Evolutionary conservation across 805 yeast species (phyloP).

Genomic region (Trichomonascus vanleenenianus): DNA sequence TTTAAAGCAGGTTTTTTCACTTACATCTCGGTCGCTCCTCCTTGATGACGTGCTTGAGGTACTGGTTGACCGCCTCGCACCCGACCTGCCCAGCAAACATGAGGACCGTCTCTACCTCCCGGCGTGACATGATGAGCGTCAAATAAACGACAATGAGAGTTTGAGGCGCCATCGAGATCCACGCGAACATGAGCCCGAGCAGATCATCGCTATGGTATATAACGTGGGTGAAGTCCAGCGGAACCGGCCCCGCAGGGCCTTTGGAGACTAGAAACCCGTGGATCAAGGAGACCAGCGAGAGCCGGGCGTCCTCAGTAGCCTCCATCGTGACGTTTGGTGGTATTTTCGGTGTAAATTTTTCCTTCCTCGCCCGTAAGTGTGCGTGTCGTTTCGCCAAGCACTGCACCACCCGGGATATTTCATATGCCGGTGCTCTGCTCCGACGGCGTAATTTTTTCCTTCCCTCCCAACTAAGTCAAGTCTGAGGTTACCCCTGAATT

Average conservation of each 20-base stretch:
- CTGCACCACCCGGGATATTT: too few species aligned
- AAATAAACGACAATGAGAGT: constrained; percentile 68
- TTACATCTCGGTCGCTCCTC: constrained; percentile 60
- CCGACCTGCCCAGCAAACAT: constrained; percentile 79
- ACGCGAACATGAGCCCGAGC: constrained; percentile 54
- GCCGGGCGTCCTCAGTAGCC: too few species aligned
- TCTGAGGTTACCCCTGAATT: too few species aligned
- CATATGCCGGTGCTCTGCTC: too few species aligned
- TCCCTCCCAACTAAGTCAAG: too few species aligned
- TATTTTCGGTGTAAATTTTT: too few species aligned
- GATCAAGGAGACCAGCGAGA: too few species aligned
- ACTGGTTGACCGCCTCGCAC: constrained; percentile 64
- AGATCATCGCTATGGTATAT: constrained; percentile 62
- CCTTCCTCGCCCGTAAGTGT: too few species aligned
- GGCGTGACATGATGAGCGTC: constrained; percentile 71
- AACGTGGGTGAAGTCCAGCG: constrained; percentile 83
- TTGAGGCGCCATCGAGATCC: constrained; percentile 75
- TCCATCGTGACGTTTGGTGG: too few species aligned
- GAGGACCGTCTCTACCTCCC: constrained; percentile 81
- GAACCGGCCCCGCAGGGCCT: constrained; percentile 24
- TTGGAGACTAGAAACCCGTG: too few species aligned
- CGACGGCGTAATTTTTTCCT: too few species aligned
- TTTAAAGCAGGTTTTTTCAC: constrained; percentile 2
- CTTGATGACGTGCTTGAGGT: constrained; percentile 53
- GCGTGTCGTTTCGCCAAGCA: too few species aligned